Percentiles rank a stretch among this genome's conserved stretches.
Conservation (phyloP, 306 rosid species). For the Styphnolobium japonicum region DNA sequence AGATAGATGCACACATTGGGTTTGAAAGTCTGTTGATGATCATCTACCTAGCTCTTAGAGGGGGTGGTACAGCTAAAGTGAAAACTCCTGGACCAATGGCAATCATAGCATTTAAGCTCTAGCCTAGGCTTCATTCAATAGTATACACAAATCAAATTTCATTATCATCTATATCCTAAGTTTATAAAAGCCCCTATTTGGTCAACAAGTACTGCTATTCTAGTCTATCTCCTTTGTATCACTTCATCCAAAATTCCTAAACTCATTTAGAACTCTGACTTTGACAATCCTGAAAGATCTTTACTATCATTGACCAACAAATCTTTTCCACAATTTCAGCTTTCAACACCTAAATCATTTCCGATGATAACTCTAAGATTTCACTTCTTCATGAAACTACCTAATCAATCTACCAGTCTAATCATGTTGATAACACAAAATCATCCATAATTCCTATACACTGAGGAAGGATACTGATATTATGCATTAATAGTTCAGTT, state of each 20-base stretch:
- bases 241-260: background rate
- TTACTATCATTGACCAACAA: background rate
- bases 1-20: background rate
- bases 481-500: background rate
- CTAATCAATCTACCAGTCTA: background rate
- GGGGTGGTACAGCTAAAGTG: background rate
- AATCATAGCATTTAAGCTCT: background rate
- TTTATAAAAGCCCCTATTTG: background rate
- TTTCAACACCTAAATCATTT: background rate
- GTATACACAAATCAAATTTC: too few relatives aligned
- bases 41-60: background rate
- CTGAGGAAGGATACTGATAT: background rate
- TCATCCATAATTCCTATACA: too few relatives aligned
- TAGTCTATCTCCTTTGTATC: background rate
- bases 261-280: background rate
- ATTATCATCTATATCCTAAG: background rate
- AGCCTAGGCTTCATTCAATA: background rate
- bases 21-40: background rate
- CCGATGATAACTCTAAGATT: background rate
- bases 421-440: background rate
- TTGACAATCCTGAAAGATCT: background rate
- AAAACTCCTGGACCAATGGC: background rate
- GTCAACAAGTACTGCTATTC: background rate
- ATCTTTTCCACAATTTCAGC: background rate
- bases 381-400: background rate